These are phyloP conservation scores for Aspergillus sergii DNA, from an alignment of 2,329 filamentous ascomycete genomes.

Conservation along the genomic window DNA sequence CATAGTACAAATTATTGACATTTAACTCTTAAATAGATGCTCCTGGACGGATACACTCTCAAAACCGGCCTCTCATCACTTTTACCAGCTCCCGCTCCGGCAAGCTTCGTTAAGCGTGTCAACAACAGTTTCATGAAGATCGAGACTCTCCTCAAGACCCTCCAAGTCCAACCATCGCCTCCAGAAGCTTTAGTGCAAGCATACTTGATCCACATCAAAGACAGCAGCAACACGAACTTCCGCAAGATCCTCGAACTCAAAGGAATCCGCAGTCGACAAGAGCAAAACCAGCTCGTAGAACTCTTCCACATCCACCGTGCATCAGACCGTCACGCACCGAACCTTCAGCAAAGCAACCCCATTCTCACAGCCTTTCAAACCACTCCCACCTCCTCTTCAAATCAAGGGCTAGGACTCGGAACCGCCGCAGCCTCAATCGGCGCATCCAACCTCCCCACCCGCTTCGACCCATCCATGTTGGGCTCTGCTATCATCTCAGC, in stretches of 20 bases:
- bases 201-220: constrained; percentile 94
- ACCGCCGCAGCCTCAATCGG: constrained; percentile 45
- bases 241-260: constrained; percentile 95
- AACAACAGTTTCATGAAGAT: constrained; percentile 81
- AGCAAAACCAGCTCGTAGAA: constrained; percentile 81
- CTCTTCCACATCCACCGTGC: constrained; percentile 86
- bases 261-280: constrained; percentile 76
- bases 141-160: constrained; percentile 90
- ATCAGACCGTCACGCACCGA: constrained; percentile 62
- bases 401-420: constrained; percentile 51
- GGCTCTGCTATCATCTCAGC: constrained; percentile 88
- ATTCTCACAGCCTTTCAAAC: constrained; percentile 66
- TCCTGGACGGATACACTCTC: constrained; percentile 84
- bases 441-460: constrained; percentile 51
- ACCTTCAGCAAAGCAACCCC: constrained; percentile 70
- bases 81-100: constrained; percentile 59
- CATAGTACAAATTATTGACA: neutral
- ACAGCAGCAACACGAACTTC: constrained; percentile 93
- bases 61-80: constrained; percentile 53
- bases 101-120: constrained; percentile 81
- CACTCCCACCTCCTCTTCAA: constrained; percentile 31
- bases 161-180: constrained; percentile 89
- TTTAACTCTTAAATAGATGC: constrained; percentile 63
- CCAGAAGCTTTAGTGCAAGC: constrained; percentile 94
- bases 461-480: constrained; percentile 80